Percentiles rank a stretch among this genome's conserved stretches.
Conservation (phyloP, 352 stramenopile genomes). For the Globisporangium heterothallicum region DNA sequence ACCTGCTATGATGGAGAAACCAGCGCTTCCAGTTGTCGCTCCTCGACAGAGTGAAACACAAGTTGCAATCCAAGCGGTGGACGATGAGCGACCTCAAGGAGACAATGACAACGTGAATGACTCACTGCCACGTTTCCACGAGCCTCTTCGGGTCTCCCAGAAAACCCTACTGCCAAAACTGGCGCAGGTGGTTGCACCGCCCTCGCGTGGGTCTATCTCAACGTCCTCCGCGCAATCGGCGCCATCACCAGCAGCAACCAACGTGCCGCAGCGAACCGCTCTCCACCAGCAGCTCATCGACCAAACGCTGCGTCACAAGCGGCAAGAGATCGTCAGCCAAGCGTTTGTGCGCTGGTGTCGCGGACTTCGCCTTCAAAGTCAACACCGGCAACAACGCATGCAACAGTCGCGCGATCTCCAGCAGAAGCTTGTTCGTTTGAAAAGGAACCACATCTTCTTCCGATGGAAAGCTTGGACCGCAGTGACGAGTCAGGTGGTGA, state of each 20-base stretch:
- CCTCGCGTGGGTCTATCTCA: not conserved
- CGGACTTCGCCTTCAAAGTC: slow-evolving; percentile 44
- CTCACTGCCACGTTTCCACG: slow-evolving; percentile 29
- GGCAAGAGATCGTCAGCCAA: slow-evolving; percentile 32
- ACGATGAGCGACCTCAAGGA: slow-evolving; percentile 6
- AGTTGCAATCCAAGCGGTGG: not conserved
- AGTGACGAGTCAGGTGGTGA: slow-evolving; percentile 24
- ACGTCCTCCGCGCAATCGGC: not conserved
- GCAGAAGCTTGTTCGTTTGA: slow-evolving; percentile 18
- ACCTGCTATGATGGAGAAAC: slow-evolving; percentile 52
- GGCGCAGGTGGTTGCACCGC: not conserved
- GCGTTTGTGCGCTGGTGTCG: slow-evolving; percentile 47
- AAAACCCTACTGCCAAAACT: not conserved
- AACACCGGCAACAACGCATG: slow-evolving; percentile 27
- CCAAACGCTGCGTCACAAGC: slow-evolving; percentile 35
- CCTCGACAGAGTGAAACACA: not conserved
- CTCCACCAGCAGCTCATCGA: slow-evolving; percentile 63
- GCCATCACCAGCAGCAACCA: slow-evolving; percentile 1
- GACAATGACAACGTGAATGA: slow-evolving; percentile 15
- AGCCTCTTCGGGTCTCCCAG: slow-evolving; percentile 16
- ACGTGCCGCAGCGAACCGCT: slow-evolving; percentile 17
- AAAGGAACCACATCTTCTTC: slow-evolving; percentile 30
- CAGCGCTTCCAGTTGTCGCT: not conserved
- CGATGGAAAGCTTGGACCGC: slow-evolving; percentile 25
- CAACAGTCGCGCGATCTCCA: slow-evolving; percentile 21